Conservation (phyloP, 345 rosid genomes). For the Eucalyptus regnans region DNA sequence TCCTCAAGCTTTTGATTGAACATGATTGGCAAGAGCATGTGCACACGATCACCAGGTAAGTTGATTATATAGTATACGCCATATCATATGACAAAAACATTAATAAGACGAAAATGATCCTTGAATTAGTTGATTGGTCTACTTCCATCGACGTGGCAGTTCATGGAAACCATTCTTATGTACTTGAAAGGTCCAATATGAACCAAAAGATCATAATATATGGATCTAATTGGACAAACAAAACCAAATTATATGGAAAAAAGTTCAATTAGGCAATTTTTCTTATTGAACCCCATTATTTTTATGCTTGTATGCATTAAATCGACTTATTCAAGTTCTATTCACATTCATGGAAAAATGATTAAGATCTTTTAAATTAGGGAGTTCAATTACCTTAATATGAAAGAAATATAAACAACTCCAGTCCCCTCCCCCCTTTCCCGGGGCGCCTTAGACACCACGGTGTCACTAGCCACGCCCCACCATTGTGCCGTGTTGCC, state of each 20-base stretch:
- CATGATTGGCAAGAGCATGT: neutral
- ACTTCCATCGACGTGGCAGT: too few relatives aligned
- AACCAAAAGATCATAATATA: neutral
- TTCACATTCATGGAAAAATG: neutral
- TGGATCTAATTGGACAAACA: too few relatives aligned
- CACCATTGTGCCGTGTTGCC: neutral
- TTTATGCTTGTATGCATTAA: neutral
- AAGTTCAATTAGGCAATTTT: too few relatives aligned
- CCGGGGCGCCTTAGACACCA: neutral
- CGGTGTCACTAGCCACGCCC: neutral
- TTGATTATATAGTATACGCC: neutral
- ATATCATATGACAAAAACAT: neutral
- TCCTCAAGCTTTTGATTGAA: neutral
- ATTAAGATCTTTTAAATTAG: too few relatives aligned
- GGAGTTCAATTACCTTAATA: neutral
- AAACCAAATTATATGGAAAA: too few relatives aligned
- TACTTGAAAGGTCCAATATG: neutral
- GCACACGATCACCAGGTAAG: neutral
- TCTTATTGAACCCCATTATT: neutral
- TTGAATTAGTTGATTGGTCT: neutral
- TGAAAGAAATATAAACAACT: neutral
- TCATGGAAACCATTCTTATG: neutral
- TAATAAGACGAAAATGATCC: neutral
- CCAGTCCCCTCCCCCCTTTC: rapidly evolving
- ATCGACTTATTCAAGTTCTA: neutral